Percentiles rank a stretch among this genome's conserved stretches.
Evolutionary conservation across 2,329 filamentous ascomycete species (phyloP).

Genomic region (Hypoxylon sp.): DNA sequence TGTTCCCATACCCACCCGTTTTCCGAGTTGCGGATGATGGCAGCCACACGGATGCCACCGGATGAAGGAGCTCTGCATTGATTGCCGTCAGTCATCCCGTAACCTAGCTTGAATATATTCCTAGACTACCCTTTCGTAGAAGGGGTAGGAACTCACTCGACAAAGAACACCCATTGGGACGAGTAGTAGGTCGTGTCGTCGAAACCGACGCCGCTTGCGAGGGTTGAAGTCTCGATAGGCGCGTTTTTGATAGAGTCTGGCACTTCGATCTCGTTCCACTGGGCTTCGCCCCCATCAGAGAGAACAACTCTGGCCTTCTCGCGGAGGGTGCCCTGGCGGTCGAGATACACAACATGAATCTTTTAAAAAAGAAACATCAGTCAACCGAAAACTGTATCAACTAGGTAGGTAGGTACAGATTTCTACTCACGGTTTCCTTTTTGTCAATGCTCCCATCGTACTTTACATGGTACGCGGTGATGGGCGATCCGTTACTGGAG

Average conservation of each 20-base stretch:
- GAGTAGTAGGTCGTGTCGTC: neutral
- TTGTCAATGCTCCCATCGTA: neutral
- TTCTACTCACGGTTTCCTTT: neutral
- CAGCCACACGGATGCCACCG: neutral
- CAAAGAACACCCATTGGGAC: neutral
- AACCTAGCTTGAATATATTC: neutral
- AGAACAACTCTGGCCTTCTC: neutral
- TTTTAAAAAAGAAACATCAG: neutral
- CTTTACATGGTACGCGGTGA: slow-evolving; percentile 1
- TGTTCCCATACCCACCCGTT: neutral
- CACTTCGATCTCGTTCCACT: neutral
- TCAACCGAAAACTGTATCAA: too few relatives aligned
- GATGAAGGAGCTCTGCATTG: neutral
- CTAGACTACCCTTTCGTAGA: neutral
- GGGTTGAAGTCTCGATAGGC: neutral
- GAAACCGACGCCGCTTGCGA: neutral
- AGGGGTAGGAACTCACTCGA: neutral
- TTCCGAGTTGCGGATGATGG: neutral
- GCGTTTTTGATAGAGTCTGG: neutral
- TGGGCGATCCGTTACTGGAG: neutral
- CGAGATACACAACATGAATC: slow-evolving; percentile 1
- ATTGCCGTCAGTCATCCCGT: neutral
- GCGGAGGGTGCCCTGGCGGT: neutral
- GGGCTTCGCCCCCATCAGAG: neutral
- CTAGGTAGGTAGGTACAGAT: too few relatives aligned